phyloP scores from a whole-genome alignment of 495 filamentous ascomycete genomes.

The Daldinia concentrica region DNA sequence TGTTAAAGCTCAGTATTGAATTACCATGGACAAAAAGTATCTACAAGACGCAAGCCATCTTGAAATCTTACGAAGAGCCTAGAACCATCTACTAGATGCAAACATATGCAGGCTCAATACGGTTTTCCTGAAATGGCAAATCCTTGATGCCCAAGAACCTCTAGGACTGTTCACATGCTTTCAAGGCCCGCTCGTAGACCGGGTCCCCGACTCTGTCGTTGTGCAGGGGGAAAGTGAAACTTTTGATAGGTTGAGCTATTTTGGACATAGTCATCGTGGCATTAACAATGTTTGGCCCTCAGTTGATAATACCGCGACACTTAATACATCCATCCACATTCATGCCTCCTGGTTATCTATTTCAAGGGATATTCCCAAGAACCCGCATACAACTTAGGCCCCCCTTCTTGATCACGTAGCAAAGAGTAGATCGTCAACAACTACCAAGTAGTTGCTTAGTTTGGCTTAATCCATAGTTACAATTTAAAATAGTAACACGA shows the following conservation, averaged over 20 bases:
- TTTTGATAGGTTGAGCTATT: conserved; percentile 24
- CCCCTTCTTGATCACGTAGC: conserved; percentile 35
- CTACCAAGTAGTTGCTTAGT: conserved; percentile 23
- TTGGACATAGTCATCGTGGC: conserved; percentile 19
- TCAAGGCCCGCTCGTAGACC: conserved; percentile 10
- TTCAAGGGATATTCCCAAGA: conserved; percentile 12
- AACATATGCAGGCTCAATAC: conserved; percentile 19
- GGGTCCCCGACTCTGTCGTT: conserved; percentile 16
- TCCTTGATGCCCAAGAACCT: conserved; percentile 29
- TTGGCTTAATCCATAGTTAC: conserved; percentile 13
- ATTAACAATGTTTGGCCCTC: conserved; percentile 3
- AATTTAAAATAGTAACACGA: conserved; percentile 17
- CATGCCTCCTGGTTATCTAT: background rate
- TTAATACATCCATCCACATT: conserved; percentile 5
- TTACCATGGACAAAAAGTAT: conserved; percentile 10
- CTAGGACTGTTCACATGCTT: conserved; percentile 27
- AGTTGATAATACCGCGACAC: conserved; percentile 8
- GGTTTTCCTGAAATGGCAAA: conserved; percentile 34
- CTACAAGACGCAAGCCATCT: conserved; percentile 10
- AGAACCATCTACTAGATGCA: conserved; percentile 35
- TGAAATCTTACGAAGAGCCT: conserved; percentile 14
- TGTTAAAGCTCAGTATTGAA: conserved; percentile 13
- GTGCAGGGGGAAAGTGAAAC: conserved; percentile 23
- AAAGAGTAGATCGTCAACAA: conserved; percentile 26
- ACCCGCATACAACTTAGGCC: conserved; percentile 5